phyloP scores from a whole-genome alignment of 495 filamentous ascomycete genomes.

The Aspergillus ostianus region DNA sequence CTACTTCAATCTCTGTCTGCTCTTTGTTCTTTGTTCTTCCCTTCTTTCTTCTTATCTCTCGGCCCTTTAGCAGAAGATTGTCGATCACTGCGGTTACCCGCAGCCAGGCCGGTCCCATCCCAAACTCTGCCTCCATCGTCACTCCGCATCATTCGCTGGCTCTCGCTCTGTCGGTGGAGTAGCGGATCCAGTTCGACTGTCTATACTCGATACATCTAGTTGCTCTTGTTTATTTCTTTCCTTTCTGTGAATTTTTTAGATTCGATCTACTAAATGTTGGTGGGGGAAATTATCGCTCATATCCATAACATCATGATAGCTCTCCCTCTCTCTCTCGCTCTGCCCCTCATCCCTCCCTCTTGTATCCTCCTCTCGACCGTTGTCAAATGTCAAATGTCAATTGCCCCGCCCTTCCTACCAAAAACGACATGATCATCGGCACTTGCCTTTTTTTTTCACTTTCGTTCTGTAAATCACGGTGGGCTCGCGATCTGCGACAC shows the following conservation, averaged over 20 bases:
- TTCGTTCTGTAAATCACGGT: conserved; percentile 2
- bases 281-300: background rate
- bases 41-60: background rate
- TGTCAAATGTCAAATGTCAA: too few relatives aligned
- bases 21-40: background rate
- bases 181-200: background rate
- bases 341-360: background rate
- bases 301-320: conserved; percentile 12
- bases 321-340: background rate
- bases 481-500: conserved; percentile 33
- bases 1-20: too few relatives aligned
- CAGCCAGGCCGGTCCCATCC: background rate
- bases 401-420: too few relatives aligned
- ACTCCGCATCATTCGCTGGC: too few relatives aligned
- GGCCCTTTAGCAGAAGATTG: too few relatives aligned
- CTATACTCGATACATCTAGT: too few relatives aligned
- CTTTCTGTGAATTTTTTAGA: background rate
- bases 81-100: background rate
- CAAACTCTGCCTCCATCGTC: background rate
- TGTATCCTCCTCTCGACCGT: too few relatives aligned
- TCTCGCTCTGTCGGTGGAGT: background rate
- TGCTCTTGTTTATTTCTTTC: too few relatives aligned
- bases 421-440: background rate
- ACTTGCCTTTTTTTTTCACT: background rate
- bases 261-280: background rate